Percentiles rank a stretch among this genome's conserved stretches.
These are phyloP conservation scores for Cystofilobasidium capitatum DNA, from an alignment of 768 basidiomycete genomes.

Conservation along the genomic window DNA sequence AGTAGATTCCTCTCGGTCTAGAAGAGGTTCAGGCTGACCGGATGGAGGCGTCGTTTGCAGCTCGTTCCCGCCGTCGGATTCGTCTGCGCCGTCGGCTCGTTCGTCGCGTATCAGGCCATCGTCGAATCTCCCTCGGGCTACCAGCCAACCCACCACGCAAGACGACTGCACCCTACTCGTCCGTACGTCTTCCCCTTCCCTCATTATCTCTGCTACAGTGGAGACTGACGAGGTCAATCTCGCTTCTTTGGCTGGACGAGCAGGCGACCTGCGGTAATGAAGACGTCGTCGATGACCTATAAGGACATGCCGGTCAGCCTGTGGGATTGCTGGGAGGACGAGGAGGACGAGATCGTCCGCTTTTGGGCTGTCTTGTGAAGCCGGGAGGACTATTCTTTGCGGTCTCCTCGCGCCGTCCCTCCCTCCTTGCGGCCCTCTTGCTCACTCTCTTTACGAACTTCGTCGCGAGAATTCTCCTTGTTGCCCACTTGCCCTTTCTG, in stretches of 20 bases:
- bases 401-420: no score
- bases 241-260: no score
- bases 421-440: no score
- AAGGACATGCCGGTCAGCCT: not conserved
- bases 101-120: not conserved
- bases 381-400: no score
- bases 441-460: no score
- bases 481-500: no score
- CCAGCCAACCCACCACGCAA: not conserved
- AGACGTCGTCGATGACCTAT: not conserved
- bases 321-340: slow-evolving; percentile 1
- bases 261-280: no score
- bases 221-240: no score
- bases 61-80: not conserved
- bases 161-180: not conserved
- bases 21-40: not conserved
- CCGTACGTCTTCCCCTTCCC: not conserved
- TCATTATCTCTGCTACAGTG: not conserved
- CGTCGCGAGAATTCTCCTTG: no score
- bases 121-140: not conserved
- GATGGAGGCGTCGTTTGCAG: not conserved
- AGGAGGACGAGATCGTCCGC: slow-evolving; percentile 1
- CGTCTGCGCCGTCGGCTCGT: not conserved
- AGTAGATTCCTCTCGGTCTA: not conserved
- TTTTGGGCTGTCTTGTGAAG: not conserved